Base-by-base conservation (phyloP, 108 stramenopile species). In the Epithemia pelagica region DNA sequence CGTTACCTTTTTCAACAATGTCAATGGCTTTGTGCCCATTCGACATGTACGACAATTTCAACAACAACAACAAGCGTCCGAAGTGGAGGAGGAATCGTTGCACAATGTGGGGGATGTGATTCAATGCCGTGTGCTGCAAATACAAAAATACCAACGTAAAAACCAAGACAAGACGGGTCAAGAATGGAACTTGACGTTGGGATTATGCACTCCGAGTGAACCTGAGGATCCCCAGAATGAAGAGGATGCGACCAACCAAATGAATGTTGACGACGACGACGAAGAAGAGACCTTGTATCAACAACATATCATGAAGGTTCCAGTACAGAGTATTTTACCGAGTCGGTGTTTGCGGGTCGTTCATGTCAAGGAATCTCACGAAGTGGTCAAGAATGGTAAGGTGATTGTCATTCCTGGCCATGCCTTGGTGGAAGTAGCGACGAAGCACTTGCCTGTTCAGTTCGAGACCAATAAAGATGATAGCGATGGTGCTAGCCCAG, bases 1-100 rank as follows among this genome's bases (percentile, higher is more conserved):
- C 29, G 88, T 95, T 21, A 92, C 89, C 26, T 95, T 95, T 74
- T 92, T 78, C 79, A 87, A 89, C 56, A 75, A 79, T 30, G 85
- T 89, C 27, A 82, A 92, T 65, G 94, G 94, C 24, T 65, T 75
- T 37, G 84, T 88, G 15, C 37, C 37, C 37, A 46, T 10, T 46
- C 37, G 37, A 46, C 37, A 46, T 46, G 5, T 21, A 15, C 5
- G 37, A 46, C 37, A 46, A 46, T 15, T 10, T 46, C 37, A 46
- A 15, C 37, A 46, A 46, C 37, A 46, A 46, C 10, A 10, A 46
- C 37, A 10, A 15, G 10, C 15, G 15, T 15, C 5, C 5, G 37
- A 46, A 46, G 37, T 10, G 15, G 37, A 46, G 10, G 37, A 46
- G 37, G 37, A 15, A 46, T 46, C 37, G 10, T 46, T 15, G 37